Evolutionary conservation across 495 filamentous ascomycete genomes (phyloP).

Genomic region (Podospora conica): DNA sequence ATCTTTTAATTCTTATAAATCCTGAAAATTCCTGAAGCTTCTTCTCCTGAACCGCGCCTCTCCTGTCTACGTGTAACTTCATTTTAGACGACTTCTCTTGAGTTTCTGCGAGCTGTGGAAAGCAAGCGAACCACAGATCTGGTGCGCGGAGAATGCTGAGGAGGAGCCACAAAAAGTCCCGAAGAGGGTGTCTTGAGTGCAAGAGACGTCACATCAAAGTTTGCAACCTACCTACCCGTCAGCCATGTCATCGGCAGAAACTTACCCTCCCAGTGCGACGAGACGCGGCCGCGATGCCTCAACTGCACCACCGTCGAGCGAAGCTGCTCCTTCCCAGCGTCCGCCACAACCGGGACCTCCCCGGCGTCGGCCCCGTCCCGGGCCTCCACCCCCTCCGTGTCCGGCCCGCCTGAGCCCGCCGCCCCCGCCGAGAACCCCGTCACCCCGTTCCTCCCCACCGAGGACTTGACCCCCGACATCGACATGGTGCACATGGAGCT

Average conservation of each 20-base stretch:
- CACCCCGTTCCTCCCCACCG: constrained; percentile 5
- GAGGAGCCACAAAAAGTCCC: constrained; percentile 50
- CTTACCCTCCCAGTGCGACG: constrained; percentile 25
- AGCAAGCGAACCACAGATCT: background rate
- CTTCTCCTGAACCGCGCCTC: background rate
- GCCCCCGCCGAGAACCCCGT: background rate
- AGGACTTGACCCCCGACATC: constrained; percentile 9
- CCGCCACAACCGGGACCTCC: background rate
- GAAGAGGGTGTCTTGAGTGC: constrained; percentile 53
- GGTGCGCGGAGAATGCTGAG: constrained; percentile 22
- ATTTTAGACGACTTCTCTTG: background rate
- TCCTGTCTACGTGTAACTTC: background rate
- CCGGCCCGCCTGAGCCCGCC: background rate
- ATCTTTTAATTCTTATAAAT: background rate
- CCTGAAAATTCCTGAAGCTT: background rate
- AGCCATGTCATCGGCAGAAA: background rate
- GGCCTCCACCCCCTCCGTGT: constrained; percentile 3
- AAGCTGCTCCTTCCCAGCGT: constrained; percentile 24
- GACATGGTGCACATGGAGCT: constrained; percentile 33
- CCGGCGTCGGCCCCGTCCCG: constrained; percentile 11
- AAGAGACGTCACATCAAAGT: constrained; percentile 54
- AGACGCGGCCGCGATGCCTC: constrained; percentile 29
- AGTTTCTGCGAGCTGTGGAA: background rate
- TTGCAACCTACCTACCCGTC: background rate
- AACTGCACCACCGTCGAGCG: constrained; percentile 30